Base-by-base conservation (phyloP, 2,329 filamentous ascomycete species). In the Hymenoscyphus scutula region DNA sequence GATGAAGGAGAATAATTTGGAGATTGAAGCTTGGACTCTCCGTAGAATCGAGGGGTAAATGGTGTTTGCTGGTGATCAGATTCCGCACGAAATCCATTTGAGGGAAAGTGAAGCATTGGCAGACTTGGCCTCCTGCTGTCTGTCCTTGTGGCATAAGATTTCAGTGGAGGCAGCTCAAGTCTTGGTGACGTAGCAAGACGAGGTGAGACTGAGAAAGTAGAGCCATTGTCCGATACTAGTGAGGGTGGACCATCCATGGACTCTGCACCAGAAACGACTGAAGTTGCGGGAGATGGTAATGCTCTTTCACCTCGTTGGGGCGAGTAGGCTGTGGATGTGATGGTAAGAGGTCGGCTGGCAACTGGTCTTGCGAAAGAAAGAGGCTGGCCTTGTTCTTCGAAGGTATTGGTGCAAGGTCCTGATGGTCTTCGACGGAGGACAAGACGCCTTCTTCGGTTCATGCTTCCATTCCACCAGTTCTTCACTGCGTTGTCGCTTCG, bases 391-490 rank as follows among this genome's bases (percentile, higher is more conserved):
- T 67, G 66, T 56, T 76, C 73, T 54, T 75, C 69, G 59, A 71
- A 74, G 11, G 62, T 62, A 34, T 62, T 63, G 32, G 65, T 38
- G 29, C 64, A 62, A 17, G 68, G 70, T 37, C 69, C 62, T 5
- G 72, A 71, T 15, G 67, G 69, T 55, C 71, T 68, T 45, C 70
- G 62, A 32, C 72, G 71, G 30, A 72, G 68, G 8, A 70, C 68
- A 32, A 73, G 65, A 30, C 78, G 67, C 74, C 79, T 76, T 71
- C 89, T 83, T 72, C 92, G 86, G 78, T 97, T 97, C 83, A 93
- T 90, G 74, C 89, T 91, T 57, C 93, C 92, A 74, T 97, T 97
- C 91, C 91, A 97, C 92, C 92, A 97, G 77, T 97, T 97, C 84
- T 97, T 97, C 67, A 97, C 91, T 30, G 91, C 90, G 73, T 97